A percentile compares a stretch with the other conserved stretches of the same genome.
phyloP scores from a whole-genome alignment of 202 grass and related monocot species.

The Eragrostis tef region DNA sequence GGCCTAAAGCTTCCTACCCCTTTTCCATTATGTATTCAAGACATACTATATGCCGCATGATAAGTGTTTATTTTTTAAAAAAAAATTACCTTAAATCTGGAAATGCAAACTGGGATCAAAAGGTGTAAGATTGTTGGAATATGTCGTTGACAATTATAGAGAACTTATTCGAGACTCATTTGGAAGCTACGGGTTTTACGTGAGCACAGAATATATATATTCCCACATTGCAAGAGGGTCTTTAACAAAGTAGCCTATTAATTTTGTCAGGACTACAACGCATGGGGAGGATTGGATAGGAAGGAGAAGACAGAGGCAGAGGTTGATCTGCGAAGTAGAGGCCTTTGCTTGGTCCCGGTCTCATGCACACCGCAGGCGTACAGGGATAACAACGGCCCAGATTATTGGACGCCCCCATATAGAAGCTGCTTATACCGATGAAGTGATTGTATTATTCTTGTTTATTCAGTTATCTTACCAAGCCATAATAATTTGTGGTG shows the following conservation, averaged over 20 bases:
- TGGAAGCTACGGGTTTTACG: neutral
- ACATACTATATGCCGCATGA: neutral
- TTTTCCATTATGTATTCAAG: conserved; percentile 7
- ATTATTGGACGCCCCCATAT: conserved; percentile 83
- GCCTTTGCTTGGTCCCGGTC: conserved; percentile 85
- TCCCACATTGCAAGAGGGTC: neutral
- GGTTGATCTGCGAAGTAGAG: conserved; percentile 74
- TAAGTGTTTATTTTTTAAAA: too few species aligned
- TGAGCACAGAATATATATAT: neutral
- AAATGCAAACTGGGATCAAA: neutral
- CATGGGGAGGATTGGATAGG: conserved; percentile 70
- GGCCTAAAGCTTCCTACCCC: neutral
- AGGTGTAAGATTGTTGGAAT: neutral
- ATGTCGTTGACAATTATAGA: neutral
- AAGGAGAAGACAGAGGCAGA: conserved; percentile 67
- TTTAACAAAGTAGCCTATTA: neutral
- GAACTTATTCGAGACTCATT: neutral
- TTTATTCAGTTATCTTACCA: conserved; percentile 39
- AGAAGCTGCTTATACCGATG: conserved; percentile 72
- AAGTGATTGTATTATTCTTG: conserved; percentile 36
- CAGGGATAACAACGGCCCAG: conserved; percentile 66
- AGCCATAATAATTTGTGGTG: conserved; percentile 30
- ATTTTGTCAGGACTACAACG: conserved; percentile 66
- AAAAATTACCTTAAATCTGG: neutral
- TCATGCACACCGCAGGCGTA: conserved; percentile 77